These are phyloP conservation scores for Candida tammaniensis DNA, from an alignment of 805 yeast genomes.

Conservation along the genomic window DNA sequence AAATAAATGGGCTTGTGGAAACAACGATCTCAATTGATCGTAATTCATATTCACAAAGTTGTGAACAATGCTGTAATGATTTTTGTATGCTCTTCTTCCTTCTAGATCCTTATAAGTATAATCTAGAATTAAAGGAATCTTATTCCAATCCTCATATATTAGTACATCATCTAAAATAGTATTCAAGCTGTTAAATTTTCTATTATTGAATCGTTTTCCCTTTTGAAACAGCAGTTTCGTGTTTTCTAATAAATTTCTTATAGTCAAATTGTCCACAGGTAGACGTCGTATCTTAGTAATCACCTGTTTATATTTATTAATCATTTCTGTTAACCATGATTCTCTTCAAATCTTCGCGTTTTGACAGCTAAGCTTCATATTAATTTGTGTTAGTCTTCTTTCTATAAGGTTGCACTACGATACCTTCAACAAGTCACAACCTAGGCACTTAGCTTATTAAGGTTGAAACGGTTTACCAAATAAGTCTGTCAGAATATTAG, in stretches of 20 bases:
- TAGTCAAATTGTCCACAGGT: slow-evolving; percentile 24
- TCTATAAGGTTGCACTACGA: too few relatives aligned
- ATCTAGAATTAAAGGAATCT: slow-evolving; percentile 26
- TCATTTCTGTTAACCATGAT: not conserved
- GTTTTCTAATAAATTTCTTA: slow-evolving; percentile 5
- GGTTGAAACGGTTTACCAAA: not conserved
- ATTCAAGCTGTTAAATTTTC: slow-evolving; percentile 11
- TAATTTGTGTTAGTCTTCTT: too few relatives aligned
- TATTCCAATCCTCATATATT: slow-evolving; percentile 23
- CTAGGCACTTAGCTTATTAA: too few relatives aligned
- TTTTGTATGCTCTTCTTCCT: slow-evolving; percentile 6
- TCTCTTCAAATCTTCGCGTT: too few relatives aligned
- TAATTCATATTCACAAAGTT: slow-evolving; percentile 20
- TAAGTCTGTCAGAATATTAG: not conserved
- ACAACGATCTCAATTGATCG: slow-evolving; percentile 19
- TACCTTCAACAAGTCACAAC: too few relatives aligned
- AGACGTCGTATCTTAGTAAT: slow-evolving; percentile 25
- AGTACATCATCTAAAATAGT: slow-evolving; percentile 25
- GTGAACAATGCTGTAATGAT: slow-evolving; percentile 17
- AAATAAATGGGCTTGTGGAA: slow-evolving; percentile 35
- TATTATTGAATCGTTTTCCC: slow-evolving; percentile 8
- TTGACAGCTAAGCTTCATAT: too few relatives aligned
- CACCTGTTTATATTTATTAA: slow-evolving; percentile 20
- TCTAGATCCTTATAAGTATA: slow-evolving; percentile 20
- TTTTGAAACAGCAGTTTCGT: slow-evolving; percentile 12